Base-by-base conservation (phyloP, 306 rosid genomes). In the Castanea mollissima region DNA sequence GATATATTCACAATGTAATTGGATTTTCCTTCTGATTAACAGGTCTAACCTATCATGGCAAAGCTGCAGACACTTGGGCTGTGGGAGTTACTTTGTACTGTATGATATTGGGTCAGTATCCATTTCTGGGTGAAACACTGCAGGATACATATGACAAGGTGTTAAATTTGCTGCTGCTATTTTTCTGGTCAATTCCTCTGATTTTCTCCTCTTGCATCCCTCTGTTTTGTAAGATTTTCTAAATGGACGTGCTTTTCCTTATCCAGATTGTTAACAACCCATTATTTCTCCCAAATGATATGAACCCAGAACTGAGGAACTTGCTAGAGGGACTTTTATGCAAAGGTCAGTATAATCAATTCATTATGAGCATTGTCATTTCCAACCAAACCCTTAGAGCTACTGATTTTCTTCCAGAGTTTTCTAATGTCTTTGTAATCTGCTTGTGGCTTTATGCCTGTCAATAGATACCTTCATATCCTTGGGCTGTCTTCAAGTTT, bases 71-170 rank as follows among this genome's bases (percentile, higher is more conserved):
- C 87, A 96, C 99, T 1, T 96, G 99, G 99, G 98, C 99, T 1
- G 91, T 96, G 63, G 99, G 99, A 79, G 91, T 96, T 74, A 93
- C 98, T 79, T 80, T 96, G 87, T 96, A 96, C 87, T 96, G 94
- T 85, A 89, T 96, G 99, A 72, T 93, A 54, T 74, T 91, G 74
- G 99, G 99, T 31, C 89, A 87, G 55, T 91, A 91, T 84, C 99
- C 99, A 46, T 96, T 93, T 87, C 94, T 96, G 29, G 99, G 99
- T 77, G 99, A 96, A 81, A 89, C 99, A 23, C 92, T 96, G 80
- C 99, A 96, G 85, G 99, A 96, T 74, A 96, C 99, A 19, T 95
- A 95, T 73, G 99, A 96, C 80, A 93, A 82, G 90, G 99, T 95
- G 89, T 74, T 25, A 56, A 56, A 74, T 34, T 70, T 51, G 38